Percentiles rank a stretch among this genome's conserved stretches.
Evolutionary conservation across 2,329 filamentous ascomycete genomes (phyloP).

Genomic region (Aspergillus eucalypticola): DNA sequence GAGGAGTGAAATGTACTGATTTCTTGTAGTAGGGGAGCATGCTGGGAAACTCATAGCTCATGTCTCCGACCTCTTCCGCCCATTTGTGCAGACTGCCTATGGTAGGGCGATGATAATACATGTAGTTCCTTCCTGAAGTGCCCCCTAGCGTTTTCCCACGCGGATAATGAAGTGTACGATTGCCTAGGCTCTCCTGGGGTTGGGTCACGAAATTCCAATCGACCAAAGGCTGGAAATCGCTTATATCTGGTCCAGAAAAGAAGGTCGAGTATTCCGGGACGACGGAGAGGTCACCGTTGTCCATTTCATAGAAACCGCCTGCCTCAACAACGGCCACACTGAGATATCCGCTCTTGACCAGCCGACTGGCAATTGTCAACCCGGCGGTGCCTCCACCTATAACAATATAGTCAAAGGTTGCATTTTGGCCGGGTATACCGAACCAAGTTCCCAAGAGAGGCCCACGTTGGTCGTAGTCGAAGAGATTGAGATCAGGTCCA

Average conservation of each 20-base stretch:
- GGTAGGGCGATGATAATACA: slow-evolving; percentile 33
- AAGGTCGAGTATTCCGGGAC: slow-evolving; percentile 27
- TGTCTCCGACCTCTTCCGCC: slow-evolving; percentile 39
- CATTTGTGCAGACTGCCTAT: slow-evolving; percentile 33
- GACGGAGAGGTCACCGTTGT: slow-evolving; percentile 31
- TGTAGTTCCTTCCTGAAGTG: slow-evolving; percentile 26
- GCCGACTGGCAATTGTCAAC: slow-evolving; percentile 24
- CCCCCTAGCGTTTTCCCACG: slow-evolving; percentile 32
- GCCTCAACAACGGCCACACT: slow-evolving; percentile 36
- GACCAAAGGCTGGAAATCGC: slow-evolving; percentile 23
- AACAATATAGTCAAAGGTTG: slow-evolving; percentile 26
- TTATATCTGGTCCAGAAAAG: slow-evolving; percentile 26
- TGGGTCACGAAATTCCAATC: slow-evolving; percentile 31
- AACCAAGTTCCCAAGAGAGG: slow-evolving; percentile 24
- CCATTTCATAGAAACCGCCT: slow-evolving; percentile 36
- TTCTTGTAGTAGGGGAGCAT: slow-evolving; percentile 32
- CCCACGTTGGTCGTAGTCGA: slow-evolving; percentile 19
- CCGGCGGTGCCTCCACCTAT: slow-evolving; percentile 32
- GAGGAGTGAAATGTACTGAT: slow-evolving; percentile 29
- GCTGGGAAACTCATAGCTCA: slow-evolving; percentile 31
- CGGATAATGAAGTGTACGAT: slow-evolving; percentile 24
- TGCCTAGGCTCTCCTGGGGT: slow-evolving; percentile 19
- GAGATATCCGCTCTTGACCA: slow-evolving; percentile 22
- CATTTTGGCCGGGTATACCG: slow-evolving; percentile 19
- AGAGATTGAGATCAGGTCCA: slow-evolving; percentile 19